phyloP scores from a whole-genome alignment of 768 basidiomycete species.

The Rhizopogon salebrosus region DNA sequence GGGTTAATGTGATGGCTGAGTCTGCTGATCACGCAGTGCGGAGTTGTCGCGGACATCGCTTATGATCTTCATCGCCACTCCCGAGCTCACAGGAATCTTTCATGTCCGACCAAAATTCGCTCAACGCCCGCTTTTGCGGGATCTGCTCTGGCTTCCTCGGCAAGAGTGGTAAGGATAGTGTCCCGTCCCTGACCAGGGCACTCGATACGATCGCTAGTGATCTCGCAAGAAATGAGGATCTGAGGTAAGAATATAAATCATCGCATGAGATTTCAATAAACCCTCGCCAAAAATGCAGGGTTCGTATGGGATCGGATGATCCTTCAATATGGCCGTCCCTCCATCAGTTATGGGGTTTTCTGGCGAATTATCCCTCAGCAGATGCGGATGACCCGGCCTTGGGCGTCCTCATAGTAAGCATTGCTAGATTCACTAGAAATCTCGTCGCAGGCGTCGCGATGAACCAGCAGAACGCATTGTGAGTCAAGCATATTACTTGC shows the following conservation, averaged over 20 bases:
- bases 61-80: background rate
- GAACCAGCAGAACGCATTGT: slow-evolving; percentile 78
- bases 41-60: slow-evolving; percentile 1
- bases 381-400: slow-evolving; percentile 29
- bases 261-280: background rate
- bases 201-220: slow-evolving; percentile 48
- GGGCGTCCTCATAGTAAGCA: slow-evolving; percentile 37
- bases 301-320: slow-evolving; percentile 29
- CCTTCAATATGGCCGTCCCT: slow-evolving; percentile 53
- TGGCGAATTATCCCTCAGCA: slow-evolving; percentile 29
- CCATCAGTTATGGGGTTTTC: slow-evolving; percentile 46
- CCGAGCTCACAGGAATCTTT: no score
- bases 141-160: slow-evolving; percentile 39
- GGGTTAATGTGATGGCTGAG: background rate
- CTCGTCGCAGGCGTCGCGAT: slow-evolving; percentile 66
- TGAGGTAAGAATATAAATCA: slow-evolving; percentile 20
- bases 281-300: slow-evolving; percentile 18
- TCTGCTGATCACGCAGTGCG: background rate
- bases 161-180: slow-evolving; percentile 15
- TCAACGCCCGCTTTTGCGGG: slow-evolving; percentile 32
- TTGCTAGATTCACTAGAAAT: slow-evolving; percentile 82
- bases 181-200: slow-evolving; percentile 21
- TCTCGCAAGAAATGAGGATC: slow-evolving; percentile 41
- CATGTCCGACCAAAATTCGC: slow-evolving; percentile 2
- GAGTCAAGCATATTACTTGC: slow-evolving; percentile 25